A percentile compares a stretch with the other conserved stretches of the same genome.
Evolutionary conservation across 2,329 filamentous ascomycete genomes (phyloP).

Genomic region (Lachnellula hyalina): DNA sequence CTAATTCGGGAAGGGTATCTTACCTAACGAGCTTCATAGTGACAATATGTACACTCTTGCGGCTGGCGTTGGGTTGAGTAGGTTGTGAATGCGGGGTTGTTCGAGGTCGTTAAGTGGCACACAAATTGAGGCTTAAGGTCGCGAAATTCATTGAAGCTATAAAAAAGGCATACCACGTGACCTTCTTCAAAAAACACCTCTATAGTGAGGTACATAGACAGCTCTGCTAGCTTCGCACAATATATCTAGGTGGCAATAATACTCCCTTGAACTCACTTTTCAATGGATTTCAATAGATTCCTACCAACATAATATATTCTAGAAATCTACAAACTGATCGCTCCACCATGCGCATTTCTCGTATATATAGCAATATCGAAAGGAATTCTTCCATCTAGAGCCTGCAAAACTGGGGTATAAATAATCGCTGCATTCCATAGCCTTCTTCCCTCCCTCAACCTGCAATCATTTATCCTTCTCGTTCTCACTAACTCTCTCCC

Average conservation of each 20-base stretch:
- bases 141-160: conserved; percentile 8
- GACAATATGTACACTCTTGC: conserved; percentile 25
- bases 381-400: neutral
- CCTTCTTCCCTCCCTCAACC: neutral
- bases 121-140: conserved; percentile 6
- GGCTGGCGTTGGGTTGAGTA: neutral
- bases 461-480: conserved; percentile 50
- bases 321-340: neutral
- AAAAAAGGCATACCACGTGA: neutral
- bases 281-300: neutral
- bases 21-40: conserved; percentile 98
- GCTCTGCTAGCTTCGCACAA: too few relatives aligned
- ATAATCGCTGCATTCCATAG: neutral
- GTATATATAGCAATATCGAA: neutral
- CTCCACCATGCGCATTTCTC: neutral
- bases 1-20: conserved; percentile 34
- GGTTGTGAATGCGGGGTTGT: conserved; percentile 4
- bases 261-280: too few relatives aligned
- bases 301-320: neutral
- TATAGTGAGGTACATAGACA: neutral
- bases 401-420: neutral
- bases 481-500: conserved; percentile 86
- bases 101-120: conserved; percentile 2
- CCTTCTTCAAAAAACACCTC: neutral
- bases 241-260: neutral